Percentiles rank a stretch among this genome's conserved stretches.
These are phyloP conservation scores for Prunus campanulata DNA, from an alignment of 306 rosid species.

Conservation along the genomic window DNA sequence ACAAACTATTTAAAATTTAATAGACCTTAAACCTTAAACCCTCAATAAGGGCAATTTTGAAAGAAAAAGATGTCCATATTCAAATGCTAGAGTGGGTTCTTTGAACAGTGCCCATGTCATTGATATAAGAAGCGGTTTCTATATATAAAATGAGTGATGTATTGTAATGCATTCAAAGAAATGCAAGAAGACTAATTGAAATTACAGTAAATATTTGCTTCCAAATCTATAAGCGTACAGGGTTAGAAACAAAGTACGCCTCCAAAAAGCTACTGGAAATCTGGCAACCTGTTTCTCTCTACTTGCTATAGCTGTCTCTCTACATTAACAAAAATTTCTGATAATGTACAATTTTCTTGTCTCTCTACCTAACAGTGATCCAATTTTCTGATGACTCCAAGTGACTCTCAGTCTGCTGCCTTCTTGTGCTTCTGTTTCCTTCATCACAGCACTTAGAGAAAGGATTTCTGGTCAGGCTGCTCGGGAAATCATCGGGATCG, in stretches of 20 bases:
- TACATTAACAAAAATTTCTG: neutral
- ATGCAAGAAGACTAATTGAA: neutral
- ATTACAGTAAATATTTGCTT: neutral
- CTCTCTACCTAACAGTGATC: conserved; percentile 54
- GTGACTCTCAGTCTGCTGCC: conserved; percentile 23
- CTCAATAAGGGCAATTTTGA: too few species aligned
- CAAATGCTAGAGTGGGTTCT: too few species aligned
- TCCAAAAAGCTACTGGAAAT: neutral
- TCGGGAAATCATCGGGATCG: neutral
- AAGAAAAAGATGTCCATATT: too few species aligned
- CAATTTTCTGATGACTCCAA: conserved; percentile 43
- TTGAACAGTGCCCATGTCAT: too few species aligned
- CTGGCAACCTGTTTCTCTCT: neutral
- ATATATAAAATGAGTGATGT: too few species aligned
- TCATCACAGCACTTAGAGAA: conserved; percentile 18
- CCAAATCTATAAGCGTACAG: neutral
- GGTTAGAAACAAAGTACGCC: neutral
- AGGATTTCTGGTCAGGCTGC: conserved; percentile 21
- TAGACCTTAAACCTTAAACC: too few species aligned
- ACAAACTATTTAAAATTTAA: too few species aligned
- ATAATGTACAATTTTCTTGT: neutral
- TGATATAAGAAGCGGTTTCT: too few species aligned
- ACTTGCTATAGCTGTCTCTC: neutral
- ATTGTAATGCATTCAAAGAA: too few species aligned
- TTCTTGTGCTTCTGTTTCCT: neutral